These are phyloP conservation scores for Nemania diffusa DNA, from an alignment of 2,329 filamentous ascomycete genomes.

Conservation along the genomic window DNA sequence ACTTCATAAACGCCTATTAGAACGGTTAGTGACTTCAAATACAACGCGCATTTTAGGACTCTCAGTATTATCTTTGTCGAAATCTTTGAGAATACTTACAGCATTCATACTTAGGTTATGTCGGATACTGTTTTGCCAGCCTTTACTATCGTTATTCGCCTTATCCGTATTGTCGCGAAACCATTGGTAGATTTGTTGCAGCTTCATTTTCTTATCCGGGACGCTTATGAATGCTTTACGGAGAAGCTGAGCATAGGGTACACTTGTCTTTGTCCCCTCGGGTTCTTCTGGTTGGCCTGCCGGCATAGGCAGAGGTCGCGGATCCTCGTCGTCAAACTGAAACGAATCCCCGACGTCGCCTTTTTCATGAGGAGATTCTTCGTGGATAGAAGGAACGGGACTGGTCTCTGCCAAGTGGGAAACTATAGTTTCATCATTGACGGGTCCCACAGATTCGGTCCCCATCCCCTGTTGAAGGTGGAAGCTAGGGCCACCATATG, in stretches of 20 bases:
- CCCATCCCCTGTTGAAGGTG: background rate
- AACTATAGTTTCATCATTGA: background rate
- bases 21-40: background rate
- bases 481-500: constrained; percentile 26
- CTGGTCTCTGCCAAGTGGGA: background rate
- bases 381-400: constrained; percentile 13
- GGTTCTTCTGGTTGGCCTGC: constrained; percentile 42
- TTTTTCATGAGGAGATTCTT: constrained; percentile 26
- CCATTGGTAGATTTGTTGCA: constrained; percentile 92
- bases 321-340: constrained; percentile 27
- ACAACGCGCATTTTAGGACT: background rate
- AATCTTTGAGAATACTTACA: constrained; percentile 63
- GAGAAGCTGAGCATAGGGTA: constrained; percentile 86
- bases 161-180: constrained; percentile 85
- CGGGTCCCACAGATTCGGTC: background rate
- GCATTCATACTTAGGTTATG: constrained; percentile 97
- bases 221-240: constrained; percentile 77
- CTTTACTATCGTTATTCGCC: constrained; percentile 70
- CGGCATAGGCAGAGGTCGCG: background rate
- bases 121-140: constrained; percentile 95
- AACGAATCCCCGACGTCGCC: constrained; percentile 2
- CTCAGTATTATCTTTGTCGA: background rate
- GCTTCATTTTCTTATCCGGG: constrained; percentile 74
- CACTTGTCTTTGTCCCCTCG: constrained; percentile 54
- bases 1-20: constrained; percentile 55